Base-by-base conservation (phyloP, 2,329 filamentous ascomycete genomes). In the Daldinia sp. region DNA sequence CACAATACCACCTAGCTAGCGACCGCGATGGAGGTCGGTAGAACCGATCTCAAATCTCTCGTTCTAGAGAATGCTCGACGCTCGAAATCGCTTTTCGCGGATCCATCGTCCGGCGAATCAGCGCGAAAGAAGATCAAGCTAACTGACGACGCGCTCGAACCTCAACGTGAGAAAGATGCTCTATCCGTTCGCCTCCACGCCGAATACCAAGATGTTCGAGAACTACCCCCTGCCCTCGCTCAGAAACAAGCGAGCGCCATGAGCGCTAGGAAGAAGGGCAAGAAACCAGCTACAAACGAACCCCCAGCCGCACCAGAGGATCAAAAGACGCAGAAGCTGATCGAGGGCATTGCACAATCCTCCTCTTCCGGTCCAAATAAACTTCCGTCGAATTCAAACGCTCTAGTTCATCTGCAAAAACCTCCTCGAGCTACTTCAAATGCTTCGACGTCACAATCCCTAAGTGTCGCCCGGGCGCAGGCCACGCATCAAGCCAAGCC, bases 401-500 rank as follows among this genome's bases (percentile, higher is more conserved):
- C 76, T 46, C 78, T 80, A 54, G 81, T 81, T 64, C 81, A 78
- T 60, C 75, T 69, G 74, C 75, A 70, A 71, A 69, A 63, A 55
- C 73, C 72, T 13, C 74, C 68, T 12, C 35, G 35, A 39, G 60
- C 73, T n/a, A 66, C 73, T 33, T 26, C 63, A 48, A 48, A 58
- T 53, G 53, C 60, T 23, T 59, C 68, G 0, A 54, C 69, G 4
- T 74, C 74, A 1, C 71, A 74, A 60, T 72, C 75, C 41, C 68
- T 79, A 68, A 74, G 73, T 59, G 65, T 75, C 69, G 70, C 80
- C 63, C 76, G 79, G 70, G 74, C 77, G 69, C 68, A 82, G 77
- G 68, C 81, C 74, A 77, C 78, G 75, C 76, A 81, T 78, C 76
- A 82, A 72, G 85, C 90, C 64, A 93, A 91, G 79, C 97, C 97